Evolutionary conservation across 1,284 basidiomycete genomes (phyloP).

Genomic region (Apiotrichum mycotoxinovorans): DNA sequence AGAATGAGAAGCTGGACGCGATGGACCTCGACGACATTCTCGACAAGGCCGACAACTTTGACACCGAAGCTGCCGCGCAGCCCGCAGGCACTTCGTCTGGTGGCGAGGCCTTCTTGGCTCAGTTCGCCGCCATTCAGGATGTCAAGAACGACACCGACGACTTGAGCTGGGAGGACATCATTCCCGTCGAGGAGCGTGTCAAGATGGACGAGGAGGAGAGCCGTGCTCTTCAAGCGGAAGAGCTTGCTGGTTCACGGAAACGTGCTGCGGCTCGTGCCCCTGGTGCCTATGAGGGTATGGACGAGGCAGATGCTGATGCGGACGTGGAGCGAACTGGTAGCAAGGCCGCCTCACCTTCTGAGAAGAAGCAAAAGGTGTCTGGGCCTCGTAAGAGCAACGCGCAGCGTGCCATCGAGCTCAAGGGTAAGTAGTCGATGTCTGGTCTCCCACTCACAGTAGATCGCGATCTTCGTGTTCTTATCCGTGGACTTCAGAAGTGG

Average conservation of each 20-base stretch:
- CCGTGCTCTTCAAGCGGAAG: slow-evolving; percentile 53
- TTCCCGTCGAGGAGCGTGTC: slow-evolving; percentile 86
- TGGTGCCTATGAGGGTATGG: slow-evolving; percentile 83
- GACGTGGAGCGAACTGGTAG: slow-evolving; percentile 53
- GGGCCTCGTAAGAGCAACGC: slow-evolving; percentile 59
- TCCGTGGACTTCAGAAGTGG: slow-evolving; percentile 94
- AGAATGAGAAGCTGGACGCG: slow-evolving; percentile 95
- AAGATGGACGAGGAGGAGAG: slow-evolving; percentile 75
- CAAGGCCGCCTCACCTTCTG: slow-evolving; percentile 52
- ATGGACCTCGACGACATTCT: slow-evolving; percentile 99
- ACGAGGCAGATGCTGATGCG: slow-evolving; percentile 72
- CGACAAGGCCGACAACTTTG: slow-evolving; percentile 93
- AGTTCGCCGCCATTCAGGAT: slow-evolving; percentile 94
- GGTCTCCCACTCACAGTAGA: slow-evolving; percentile 52
- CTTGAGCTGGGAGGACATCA: slow-evolving; percentile 99
- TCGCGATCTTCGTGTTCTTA: slow-evolving; percentile 90
- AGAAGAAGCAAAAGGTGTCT: slow-evolving; percentile 41
- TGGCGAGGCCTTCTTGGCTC: slow-evolving; percentile 92
- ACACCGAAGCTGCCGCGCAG: slow-evolving; percentile 83
- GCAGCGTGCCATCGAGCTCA: slow-evolving; percentile 92
- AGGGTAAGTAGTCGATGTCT: slow-evolving; percentile 50
- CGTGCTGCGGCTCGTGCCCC: slow-evolving; percentile 69
- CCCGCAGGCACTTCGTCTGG: slow-evolving; percentile 82
- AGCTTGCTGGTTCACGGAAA: slow-evolving; percentile 58
- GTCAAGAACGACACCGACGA: slow-evolving; percentile 76